A percentile compares a stretch with the other conserved stretches of the same genome.
Conservation (phyloP, 768 basidiomycete species). For the Lactarius quietus region DNA sequence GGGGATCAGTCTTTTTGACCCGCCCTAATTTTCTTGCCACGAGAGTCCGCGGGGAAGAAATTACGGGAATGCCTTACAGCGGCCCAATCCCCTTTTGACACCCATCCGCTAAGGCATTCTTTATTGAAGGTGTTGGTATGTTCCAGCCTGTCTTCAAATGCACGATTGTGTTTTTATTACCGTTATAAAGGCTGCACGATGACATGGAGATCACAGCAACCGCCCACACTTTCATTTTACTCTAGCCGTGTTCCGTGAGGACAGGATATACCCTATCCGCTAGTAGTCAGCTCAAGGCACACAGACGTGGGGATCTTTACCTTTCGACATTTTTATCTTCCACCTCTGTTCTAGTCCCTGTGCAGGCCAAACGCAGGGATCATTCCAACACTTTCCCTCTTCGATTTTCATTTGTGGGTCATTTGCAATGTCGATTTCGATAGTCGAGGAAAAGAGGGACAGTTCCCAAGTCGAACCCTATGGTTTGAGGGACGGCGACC, state of each 20-base stretch:
- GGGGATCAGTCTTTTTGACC: background rate
- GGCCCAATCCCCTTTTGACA: background rate
- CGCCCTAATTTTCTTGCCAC: background rate
- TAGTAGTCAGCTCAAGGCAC: background rate
- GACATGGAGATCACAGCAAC: background rate
- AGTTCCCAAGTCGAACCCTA: background rate
- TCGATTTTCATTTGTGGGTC: background rate
- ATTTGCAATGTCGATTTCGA: background rate
- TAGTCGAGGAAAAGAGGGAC: background rate
- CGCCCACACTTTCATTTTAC: background rate
- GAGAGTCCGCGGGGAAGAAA: background rate
- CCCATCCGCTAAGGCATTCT: background rate
- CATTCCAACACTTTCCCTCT: background rate
- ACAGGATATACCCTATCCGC: background rate
- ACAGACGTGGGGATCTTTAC: background rate
- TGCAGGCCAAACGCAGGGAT: background rate
- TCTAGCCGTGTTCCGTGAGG: background rate
- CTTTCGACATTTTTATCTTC: background rate
- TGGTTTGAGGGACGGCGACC: background rate
- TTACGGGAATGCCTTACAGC: background rate
- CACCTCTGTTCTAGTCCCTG: background rate
- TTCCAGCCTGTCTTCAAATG: background rate
- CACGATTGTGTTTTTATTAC: background rate
- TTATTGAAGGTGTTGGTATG: background rate
- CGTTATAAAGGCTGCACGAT: conserved; percentile 1